Conservation (phyloP, 495 filamentous ascomycete species). For the Daldinia childiae region DNA sequence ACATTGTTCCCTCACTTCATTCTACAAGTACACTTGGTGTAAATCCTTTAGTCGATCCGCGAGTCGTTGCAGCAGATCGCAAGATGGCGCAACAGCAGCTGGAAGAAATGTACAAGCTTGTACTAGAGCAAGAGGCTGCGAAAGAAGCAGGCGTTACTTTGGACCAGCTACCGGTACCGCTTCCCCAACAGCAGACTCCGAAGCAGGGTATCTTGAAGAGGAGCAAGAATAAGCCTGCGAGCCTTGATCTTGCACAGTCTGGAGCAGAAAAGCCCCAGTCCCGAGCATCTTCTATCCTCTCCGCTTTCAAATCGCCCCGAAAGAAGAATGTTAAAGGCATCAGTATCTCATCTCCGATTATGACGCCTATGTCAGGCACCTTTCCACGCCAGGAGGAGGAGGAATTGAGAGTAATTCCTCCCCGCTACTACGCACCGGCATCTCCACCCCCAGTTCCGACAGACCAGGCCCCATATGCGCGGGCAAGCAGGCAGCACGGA, state of each 20-base stretch:
- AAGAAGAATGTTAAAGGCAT: slow-evolving; percentile 56
- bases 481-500: slow-evolving; percentile 37
- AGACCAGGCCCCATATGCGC: slow-evolving; percentile 53
- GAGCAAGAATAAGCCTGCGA: slow-evolving; percentile 57
- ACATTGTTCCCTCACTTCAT: slow-evolving; percentile 56
- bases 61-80: slow-evolving; percentile 76
- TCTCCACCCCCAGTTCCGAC: slow-evolving; percentile 58
- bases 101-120: slow-evolving; percentile 88
- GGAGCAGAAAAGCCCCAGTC: slow-evolving; percentile 57
- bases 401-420: slow-evolving; percentile 62
- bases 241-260: slow-evolving; percentile 53
- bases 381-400: slow-evolving; percentile 59
- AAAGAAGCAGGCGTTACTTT: slow-evolving; percentile 61
- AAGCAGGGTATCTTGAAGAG: slow-evolving; percentile 50
- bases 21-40: slow-evolving; percentile 56
- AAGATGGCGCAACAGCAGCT: slow-evolving; percentile 79
- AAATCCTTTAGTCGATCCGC: slow-evolving; percentile 71
- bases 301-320: slow-evolving; percentile 61
- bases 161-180: slow-evolving; percentile 46
- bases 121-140: slow-evolving; percentile 86
- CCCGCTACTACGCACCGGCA: slow-evolving; percentile 58
- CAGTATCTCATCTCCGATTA: slow-evolving; percentile 64
- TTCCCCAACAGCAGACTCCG: slow-evolving; percentile 40
- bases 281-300: slow-evolving; percentile 60
- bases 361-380: slow-evolving; percentile 62